A percentile compares a stretch with the other conserved stretches of the same genome.
These are phyloP conservation scores for Haberlea rhodopensis DNA, from an alignment of 257 asterid genomes.

Conservation along the genomic window DNA sequence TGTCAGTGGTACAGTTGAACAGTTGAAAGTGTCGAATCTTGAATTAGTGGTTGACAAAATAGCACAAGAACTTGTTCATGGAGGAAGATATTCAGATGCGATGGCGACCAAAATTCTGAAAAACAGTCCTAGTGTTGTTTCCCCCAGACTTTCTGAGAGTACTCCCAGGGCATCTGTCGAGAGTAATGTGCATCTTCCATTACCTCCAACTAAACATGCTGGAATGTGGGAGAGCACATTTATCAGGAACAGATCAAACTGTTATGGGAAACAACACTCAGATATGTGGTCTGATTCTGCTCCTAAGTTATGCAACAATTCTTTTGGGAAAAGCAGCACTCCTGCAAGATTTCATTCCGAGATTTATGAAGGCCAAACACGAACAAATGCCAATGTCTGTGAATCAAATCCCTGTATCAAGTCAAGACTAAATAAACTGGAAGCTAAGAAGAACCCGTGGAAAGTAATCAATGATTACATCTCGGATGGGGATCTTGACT, in stretches of 20 bases:
- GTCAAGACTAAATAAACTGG: slow-evolving; percentile 44
- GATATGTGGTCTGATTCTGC: slow-evolving; percentile 56
- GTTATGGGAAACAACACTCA: slow-evolving; percentile 44
- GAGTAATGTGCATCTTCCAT: slow-evolving; percentile 44
- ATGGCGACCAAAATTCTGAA: slow-evolving; percentile 44
- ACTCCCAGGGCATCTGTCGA: slow-evolving; percentile 75
- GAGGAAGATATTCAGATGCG: slow-evolving; percentile 50
- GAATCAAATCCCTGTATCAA: slow-evolving; percentile 41
- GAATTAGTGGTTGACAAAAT: slow-evolving; percentile 70
- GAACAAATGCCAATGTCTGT: slow-evolving; percentile 37
- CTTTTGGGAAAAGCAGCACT: slow-evolving; percentile 40
- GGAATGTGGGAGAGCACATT: slow-evolving; percentile 48
- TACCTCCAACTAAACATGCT: slow-evolving; percentile 42
- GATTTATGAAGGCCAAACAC: slow-evolving; percentile 41
- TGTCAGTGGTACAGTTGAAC: slow-evolving; percentile 74
- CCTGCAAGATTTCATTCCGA: slow-evolving; percentile 38
- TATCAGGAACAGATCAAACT: slow-evolving; percentile 50
- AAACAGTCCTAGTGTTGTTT: slow-evolving; percentile 54
- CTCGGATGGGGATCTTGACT: slow-evolving; percentile 67
- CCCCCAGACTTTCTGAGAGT: slow-evolving; percentile 74
- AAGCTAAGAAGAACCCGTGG: slow-evolving; percentile 48
- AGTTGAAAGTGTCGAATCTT: slow-evolving; percentile 80
- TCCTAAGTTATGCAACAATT: slow-evolving; percentile 44
- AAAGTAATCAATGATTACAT: slow-evolving; percentile 49
- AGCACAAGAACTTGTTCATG: slow-evolving; percentile 59